Evolutionary conservation across 768 basidiomycete genomes (phyloP).

Genomic region (Cystofilobasidium macerans): DNA sequence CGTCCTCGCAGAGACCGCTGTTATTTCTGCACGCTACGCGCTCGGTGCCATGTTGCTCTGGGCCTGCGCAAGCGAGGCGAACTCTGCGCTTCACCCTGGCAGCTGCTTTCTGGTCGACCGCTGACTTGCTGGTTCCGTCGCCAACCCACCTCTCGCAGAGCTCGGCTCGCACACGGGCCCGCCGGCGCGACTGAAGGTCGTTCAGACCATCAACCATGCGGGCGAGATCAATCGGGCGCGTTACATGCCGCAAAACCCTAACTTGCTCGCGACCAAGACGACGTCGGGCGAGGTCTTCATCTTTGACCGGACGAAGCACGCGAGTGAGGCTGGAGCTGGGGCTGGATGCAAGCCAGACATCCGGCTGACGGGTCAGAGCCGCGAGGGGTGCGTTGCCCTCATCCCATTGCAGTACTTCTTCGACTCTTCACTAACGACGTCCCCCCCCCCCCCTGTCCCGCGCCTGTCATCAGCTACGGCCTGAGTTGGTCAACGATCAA

Average conservation of each 20-base stretch:
- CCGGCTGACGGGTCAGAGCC: constrained; percentile 72
- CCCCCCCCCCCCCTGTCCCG: neutral
- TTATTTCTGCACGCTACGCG: neutral
- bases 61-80: no score
- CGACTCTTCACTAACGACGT: no score
- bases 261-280: constrained; percentile 89
- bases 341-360: constrained; percentile 83
- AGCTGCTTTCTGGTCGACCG: no score
- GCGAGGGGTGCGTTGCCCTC: constrained; percentile 64
- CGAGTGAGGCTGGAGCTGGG: constrained; percentile 77
- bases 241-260: constrained; percentile 98
- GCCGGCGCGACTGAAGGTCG: constrained; percentile 67
- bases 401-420: no score
- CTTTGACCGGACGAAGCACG: constrained; percentile 96
- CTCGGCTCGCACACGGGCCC: constrained; percentile 75
- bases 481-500: constrained; percentile 83
- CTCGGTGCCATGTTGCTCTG: neutral
- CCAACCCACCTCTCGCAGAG: no score
- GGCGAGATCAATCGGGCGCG: constrained; percentile 95
- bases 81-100: no score
- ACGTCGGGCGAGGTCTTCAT: constrained; percentile 79
- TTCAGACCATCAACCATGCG: constrained; percentile 85
- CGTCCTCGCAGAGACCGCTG: no score
- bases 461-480: constrained; percentile 55
- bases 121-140: neutral